These are phyloP conservation scores for Astrephomene gubernaculifera DNA, from an alignment of 139 green algal genomes.

Conservation along the genomic window DNA sequence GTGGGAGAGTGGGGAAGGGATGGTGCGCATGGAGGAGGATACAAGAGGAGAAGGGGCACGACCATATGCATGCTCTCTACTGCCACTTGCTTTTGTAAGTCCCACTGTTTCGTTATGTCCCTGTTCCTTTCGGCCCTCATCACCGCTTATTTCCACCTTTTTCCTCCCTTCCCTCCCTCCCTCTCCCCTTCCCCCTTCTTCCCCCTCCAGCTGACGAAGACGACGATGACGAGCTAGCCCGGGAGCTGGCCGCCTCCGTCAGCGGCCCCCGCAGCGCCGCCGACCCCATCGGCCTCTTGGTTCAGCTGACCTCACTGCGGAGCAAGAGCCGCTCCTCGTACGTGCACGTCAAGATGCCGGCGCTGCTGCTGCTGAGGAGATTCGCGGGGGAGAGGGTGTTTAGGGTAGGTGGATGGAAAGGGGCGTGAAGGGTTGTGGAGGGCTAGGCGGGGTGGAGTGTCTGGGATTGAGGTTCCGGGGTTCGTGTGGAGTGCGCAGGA, in stretches of 20 bases:
- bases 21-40: neutral
- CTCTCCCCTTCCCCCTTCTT: neutral
- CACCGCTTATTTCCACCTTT: neutral
- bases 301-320: slow-evolving; percentile 47
- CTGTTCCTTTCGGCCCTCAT: neutral
- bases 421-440: too few species aligned
- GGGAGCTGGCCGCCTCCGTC: slow-evolving; percentile 8
- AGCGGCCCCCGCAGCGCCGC: slow-evolving; percentile 10
- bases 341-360: slow-evolving; percentile 49
- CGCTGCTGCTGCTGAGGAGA: slow-evolving; percentile 47
- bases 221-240: slow-evolving; percentile 29
- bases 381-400: slow-evolving; percentile 34
- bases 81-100: neutral
- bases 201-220: neutral
- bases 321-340: slow-evolving; percentile 16
- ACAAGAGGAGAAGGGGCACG: neutral
- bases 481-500: too few species aligned
- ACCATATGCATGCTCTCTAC: neutral
- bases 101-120: neutral
- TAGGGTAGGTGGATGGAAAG: neutral
- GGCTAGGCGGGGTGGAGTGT: too few species aligned
- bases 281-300: slow-evolving; percentile 56
- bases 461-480: too few species aligned
- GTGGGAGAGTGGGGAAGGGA: neutral
- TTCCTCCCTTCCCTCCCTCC: neutral